Evolutionary conservation across 2,329 filamentous ascomycete genomes (phyloP).

Genomic region (Pseudofabraea citricarpa): DNA sequence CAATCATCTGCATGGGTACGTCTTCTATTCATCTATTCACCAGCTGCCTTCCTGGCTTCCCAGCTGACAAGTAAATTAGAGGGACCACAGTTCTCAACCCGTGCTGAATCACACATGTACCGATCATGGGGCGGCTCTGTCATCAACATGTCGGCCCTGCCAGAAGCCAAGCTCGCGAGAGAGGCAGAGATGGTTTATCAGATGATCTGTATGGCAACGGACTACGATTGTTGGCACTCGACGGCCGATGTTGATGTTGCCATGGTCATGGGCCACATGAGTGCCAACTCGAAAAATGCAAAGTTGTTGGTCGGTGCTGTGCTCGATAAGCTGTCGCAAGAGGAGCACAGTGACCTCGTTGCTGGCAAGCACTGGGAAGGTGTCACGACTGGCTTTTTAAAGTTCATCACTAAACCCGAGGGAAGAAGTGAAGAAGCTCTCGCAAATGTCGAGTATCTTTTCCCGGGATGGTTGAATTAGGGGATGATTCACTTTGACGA

Average conservation of each 20-base stretch:
- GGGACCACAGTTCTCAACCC: slow-evolving; percentile 96
- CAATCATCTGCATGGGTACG: slow-evolving; percentile 86
- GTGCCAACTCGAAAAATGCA: slow-evolving; percentile 85
- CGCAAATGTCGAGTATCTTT: slow-evolving; percentile 80
- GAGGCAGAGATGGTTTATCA: slow-evolving; percentile 97
- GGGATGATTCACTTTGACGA: not conserved
- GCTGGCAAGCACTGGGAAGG: slow-evolving; percentile 78
- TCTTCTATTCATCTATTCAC: slow-evolving; percentile 14
- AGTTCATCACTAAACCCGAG: slow-evolving; percentile 74
- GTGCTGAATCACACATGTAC: slow-evolving; percentile 94
- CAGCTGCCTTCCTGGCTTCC: too few relatives aligned
- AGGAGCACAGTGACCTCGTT: slow-evolving; percentile 72
- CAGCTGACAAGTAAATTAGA: slow-evolving; percentile 48
- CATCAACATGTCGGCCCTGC: slow-evolving; percentile 97
- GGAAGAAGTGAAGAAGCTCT: slow-evolving; percentile 70
- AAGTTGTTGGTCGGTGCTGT: slow-evolving; percentile 80
- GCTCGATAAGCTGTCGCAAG: slow-evolving; percentile 75
- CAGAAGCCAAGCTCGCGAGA: slow-evolving; percentile 91
- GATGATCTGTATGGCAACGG: slow-evolving; percentile 99
- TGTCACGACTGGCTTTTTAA: slow-evolving; percentile 69
- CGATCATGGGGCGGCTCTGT: slow-evolving; percentile 88
- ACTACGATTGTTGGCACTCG: slow-evolving; percentile 97
- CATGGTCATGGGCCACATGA: slow-evolving; percentile 97
- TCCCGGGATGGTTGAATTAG: slow-evolving; percentile 53
- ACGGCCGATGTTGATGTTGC: slow-evolving; percentile 83